phyloP scores from a whole-genome alignment of 2,329 filamentous ascomycete species.

The Aspergillus neoniger region DNA sequence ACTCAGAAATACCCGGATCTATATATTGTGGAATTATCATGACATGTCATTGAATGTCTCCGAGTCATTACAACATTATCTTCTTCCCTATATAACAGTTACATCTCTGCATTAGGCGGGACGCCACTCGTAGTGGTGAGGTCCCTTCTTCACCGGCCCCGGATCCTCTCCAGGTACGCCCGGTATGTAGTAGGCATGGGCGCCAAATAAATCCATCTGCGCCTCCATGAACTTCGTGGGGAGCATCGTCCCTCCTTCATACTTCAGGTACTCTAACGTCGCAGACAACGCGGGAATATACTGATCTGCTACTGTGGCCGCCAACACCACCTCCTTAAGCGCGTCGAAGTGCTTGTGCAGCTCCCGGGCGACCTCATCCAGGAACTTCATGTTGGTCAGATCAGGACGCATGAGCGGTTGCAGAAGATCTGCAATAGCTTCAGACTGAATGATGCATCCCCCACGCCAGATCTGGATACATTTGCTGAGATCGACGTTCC shows the following conservation, averaged over 20 bases:
- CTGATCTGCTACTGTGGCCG: slow-evolving; percentile 58
- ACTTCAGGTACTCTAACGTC: slow-evolving; percentile 68
- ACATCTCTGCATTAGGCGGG: slow-evolving; percentile 33
- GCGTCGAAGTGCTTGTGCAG: slow-evolving; percentile 53
- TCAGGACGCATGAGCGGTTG: slow-evolving; percentile 33
- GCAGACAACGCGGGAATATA: slow-evolving; percentile 63
- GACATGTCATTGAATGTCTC: neutral
- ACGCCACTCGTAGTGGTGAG: slow-evolving; percentile 66
- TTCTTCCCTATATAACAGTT: no score
- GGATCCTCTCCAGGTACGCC: slow-evolving; percentile 54
- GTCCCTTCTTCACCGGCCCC: slow-evolving; percentile 56
- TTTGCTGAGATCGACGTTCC: slow-evolving; percentile 51
- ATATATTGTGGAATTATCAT: no score
- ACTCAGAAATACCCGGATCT: no score
- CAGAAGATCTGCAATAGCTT: slow-evolving; percentile 64
- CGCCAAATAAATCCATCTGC: slow-evolving; percentile 70
- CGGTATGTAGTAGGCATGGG: slow-evolving; percentile 62
- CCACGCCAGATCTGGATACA: slow-evolving; percentile 63
- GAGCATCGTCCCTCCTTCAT: slow-evolving; percentile 59
- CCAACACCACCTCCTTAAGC: slow-evolving; percentile 59
- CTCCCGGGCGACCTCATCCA: slow-evolving; percentile 54
- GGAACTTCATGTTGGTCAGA: slow-evolving; percentile 43
- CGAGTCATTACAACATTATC: no score
- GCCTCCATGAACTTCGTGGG: slow-evolving; percentile 72
- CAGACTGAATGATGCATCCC: slow-evolving; percentile 71